Conservation (phyloP, 2,329 filamentous ascomycete species). For the Trichoderma sp. region DNA sequence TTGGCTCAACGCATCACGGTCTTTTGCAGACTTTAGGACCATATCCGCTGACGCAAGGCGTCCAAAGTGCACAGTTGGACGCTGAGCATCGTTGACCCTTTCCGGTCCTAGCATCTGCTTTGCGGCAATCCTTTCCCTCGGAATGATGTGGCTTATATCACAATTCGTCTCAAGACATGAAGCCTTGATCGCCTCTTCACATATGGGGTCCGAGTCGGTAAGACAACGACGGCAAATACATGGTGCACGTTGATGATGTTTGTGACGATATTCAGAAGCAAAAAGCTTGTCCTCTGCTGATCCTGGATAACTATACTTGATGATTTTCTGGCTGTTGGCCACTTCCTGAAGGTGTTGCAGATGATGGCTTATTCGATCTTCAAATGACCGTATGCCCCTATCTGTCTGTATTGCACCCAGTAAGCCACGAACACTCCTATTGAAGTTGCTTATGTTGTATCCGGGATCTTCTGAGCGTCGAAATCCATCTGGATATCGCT, state of each 20-base stretch:
- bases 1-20: conserved; percentile 39
- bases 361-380: conserved; percentile 16
- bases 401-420: conserved; percentile 29
- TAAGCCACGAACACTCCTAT: conserved; percentile 31
- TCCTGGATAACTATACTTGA: conserved; percentile 32
- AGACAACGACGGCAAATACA: conserved; percentile 22
- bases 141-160: conserved; percentile 29
- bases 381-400: background rate
- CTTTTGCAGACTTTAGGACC: conserved; percentile 40
- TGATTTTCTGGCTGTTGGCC: background rate
- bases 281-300: conserved; percentile 34
- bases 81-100: conserved; percentile 19
- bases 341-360: conserved; percentile 19
- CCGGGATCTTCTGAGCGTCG: conserved; percentile 28
- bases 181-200: conserved; percentile 14
- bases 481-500: conserved; percentile 30
- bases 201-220: conserved; percentile 10
- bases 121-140: conserved; percentile 30
- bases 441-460: conserved; percentile 30
- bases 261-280: conserved; percentile 35
- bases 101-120: conserved; percentile 4
- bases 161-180: conserved; percentile 23
- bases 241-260: conserved; percentile 28
- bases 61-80: conserved; percentile 39
- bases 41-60: conserved; percentile 41